Evolutionary conservation across 768 basidiomycete species (phyloP).

Genomic region (Tylopilus sp.): DNA sequence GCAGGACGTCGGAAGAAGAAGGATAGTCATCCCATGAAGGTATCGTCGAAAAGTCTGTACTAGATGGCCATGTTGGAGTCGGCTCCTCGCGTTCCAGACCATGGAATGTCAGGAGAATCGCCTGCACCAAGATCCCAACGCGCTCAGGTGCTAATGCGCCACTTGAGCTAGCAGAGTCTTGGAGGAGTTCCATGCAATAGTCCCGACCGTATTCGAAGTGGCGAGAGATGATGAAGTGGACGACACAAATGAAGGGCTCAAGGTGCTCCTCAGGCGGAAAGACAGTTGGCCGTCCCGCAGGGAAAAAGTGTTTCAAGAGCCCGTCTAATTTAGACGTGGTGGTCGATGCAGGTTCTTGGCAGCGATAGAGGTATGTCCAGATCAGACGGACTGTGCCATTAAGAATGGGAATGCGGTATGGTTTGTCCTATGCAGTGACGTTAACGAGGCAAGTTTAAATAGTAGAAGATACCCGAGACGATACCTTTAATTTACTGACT

Average conservation of each 20-base stretch:
- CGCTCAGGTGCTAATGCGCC: constrained; percentile 65
- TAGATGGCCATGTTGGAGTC: constrained; percentile 77
- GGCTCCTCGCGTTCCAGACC: constrained; percentile 67
- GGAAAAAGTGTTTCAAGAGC: constrained; percentile 76
- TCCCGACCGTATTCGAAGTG: constrained; percentile 86
- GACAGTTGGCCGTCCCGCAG: constrained; percentile 56
- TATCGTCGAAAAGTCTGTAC: constrained; percentile 57
- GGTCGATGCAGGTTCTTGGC: constrained; percentile 78
- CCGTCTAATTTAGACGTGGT: constrained; percentile 77
- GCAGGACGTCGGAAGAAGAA: constrained; percentile 60
- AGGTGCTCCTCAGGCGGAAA: constrained; percentile 71
- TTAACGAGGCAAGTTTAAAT: constrained; percentile 2
- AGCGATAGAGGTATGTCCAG: constrained; percentile 96
- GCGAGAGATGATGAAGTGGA: constrained; percentile 80
- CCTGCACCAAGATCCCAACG: constrained; percentile 70
- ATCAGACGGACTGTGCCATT: constrained; percentile 81
- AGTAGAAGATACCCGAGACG: background rate
- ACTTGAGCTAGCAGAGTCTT: constrained; percentile 53
- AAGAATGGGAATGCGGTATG: constrained; percentile 63
- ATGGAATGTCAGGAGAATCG: constrained; percentile 69
- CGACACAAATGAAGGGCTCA: constrained; percentile 72
- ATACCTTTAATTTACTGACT: constrained; percentile 77
- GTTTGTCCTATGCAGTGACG: constrained; percentile 60
- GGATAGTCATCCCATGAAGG: constrained; percentile 63
- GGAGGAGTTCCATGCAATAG: constrained; percentile 74